A percentile compares a stretch with the other conserved stretches of the same genome.
phyloP scores from a whole-genome alignment of 2,329 filamentous ascomycete genomes.

The Aspergillus sergii region DNA sequence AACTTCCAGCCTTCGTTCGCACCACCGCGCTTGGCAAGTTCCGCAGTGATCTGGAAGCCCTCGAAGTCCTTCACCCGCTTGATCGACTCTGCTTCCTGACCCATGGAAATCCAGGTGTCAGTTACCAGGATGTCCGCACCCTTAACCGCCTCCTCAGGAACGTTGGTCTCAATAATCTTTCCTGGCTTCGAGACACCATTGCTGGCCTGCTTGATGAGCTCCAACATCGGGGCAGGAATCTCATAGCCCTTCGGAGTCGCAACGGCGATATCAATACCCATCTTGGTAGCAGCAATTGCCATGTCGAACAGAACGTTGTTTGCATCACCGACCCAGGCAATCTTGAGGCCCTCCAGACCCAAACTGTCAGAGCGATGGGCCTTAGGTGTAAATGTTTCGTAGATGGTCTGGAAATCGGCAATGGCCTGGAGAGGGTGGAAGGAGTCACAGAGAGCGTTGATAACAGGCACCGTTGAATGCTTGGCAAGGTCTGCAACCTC shows the following conservation, averaged over 20 bases:
- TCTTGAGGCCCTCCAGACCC: constrained; percentile 79
- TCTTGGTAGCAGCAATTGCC: constrained; percentile 82
- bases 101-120: constrained; percentile 98
- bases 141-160: constrained; percentile 83
- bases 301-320: constrained; percentile 97
- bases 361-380: constrained; percentile 51
- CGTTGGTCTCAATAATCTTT: constrained; percentile 71
- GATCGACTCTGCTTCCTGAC: constrained; percentile 82
- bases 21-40: constrained; percentile 79
- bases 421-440: constrained; percentile 95
- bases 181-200: constrained; percentile 61
- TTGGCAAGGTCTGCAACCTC: constrained; percentile 72
- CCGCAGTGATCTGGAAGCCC: constrained; percentile 88
- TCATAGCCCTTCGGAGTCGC: constrained; percentile 84
- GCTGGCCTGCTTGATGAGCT: constrained; percentile 69
- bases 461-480: constrained; percentile 76
- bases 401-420: constrained; percentile 89
- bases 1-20: constrained; percentile 93
- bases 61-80: constrained; percentile 79
- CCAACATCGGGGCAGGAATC: constrained; percentile 74
- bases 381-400: constrained; percentile 69
- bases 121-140: constrained; percentile 88
- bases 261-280: constrained; percentile 82
- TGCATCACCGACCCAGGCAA: constrained; percentile 94
- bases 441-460: constrained; percentile 84